phyloP scores from a whole-genome alignment of 768 basidiomycete genomes.

The Pleurotus eryngii region DNA sequence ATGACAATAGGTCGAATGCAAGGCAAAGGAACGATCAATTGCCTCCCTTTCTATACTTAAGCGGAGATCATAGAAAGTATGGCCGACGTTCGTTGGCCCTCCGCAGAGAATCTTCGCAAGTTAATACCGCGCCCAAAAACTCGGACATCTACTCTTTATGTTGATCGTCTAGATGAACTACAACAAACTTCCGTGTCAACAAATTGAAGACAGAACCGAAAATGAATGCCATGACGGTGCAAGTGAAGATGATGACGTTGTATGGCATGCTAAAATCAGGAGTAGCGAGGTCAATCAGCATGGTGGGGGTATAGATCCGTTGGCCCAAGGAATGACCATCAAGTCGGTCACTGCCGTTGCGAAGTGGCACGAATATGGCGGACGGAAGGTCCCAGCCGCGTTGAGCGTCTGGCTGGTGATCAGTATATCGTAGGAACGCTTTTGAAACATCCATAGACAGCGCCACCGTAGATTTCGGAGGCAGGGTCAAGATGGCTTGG shows the following conservation, averaged over 20 bases:
- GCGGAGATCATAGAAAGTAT: too few relatives aligned
- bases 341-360: slow-evolving; percentile 10
- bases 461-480: slow-evolving; percentile 58
- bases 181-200: slow-evolving; percentile 78
- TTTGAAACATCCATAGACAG: slow-evolving; percentile 76
- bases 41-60: neutral
- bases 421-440: slow-evolving; percentile 88
- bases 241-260: slow-evolving; percentile 97
- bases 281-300: slow-evolving; percentile 92
- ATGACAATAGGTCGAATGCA: neutral
- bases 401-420: slow-evolving; percentile 94
- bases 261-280: slow-evolving; percentile 99
- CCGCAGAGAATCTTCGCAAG: too few relatives aligned
- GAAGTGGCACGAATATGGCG: slow-evolving; percentile 62
- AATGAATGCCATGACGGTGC: slow-evolving; percentile 85
- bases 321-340: slow-evolving; percentile 14
- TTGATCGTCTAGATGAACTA: slow-evolving; percentile 30
- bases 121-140: too few relatives aligned
- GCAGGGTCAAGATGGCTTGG: slow-evolving; percentile 68
- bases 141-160: slow-evolving; percentile 5
- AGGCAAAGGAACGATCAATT: neutral
- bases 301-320: slow-evolving; percentile 73
- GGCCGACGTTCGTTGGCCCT: too few relatives aligned
- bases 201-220: slow-evolving; percentile 93
- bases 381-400: slow-evolving; percentile 93